phyloP scores from a whole-genome alignment of 202 grass and related monocot genomes.

The Sporobolus alterniflorus region DNA sequence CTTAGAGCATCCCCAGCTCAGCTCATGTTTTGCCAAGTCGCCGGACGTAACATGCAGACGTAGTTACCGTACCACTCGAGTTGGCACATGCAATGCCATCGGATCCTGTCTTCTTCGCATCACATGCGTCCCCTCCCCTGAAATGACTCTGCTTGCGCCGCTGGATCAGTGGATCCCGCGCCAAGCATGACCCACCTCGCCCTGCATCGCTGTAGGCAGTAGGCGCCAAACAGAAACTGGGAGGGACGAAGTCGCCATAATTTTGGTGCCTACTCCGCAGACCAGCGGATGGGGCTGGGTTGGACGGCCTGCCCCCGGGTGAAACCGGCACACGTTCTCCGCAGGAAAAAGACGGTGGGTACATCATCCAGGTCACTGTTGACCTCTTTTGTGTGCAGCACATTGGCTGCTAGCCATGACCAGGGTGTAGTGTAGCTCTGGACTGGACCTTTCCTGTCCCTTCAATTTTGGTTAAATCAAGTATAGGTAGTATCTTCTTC shows the following conservation, averaged over 20 bases:
- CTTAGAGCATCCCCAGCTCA: background rate
- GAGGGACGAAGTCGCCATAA: background rate
- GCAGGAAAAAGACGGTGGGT: background rate
- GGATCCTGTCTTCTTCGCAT: constrained; percentile 7
- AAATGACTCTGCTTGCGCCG: background rate
- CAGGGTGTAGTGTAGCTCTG: background rate
- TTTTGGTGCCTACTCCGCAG: constrained; percentile 27
- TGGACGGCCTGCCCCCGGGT: too few species aligned
- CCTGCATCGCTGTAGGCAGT: background rate
- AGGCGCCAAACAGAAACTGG: background rate
- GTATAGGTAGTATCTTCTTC: background rate
- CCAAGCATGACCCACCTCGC: background rate
- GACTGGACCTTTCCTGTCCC: background rate
- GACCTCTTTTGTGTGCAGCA: background rate
- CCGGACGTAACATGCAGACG: background rate
- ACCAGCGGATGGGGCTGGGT: background rate
- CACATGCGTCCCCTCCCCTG: background rate
- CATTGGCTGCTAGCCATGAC: background rate
- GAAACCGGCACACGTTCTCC: too few species aligned
- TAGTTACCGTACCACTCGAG: background rate
- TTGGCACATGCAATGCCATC: background rate
- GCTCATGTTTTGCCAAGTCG: background rate
- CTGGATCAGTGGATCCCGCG: constrained; percentile 17
- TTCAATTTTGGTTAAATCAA: background rate
- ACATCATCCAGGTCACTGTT: constrained; percentile 11